Percentiles rank a stretch among this genome's conserved stretches.
phyloP scores from a whole-genome alignment of 2,329 filamentous ascomycete genomes.

The Pezizomycotina sp. region DNA sequence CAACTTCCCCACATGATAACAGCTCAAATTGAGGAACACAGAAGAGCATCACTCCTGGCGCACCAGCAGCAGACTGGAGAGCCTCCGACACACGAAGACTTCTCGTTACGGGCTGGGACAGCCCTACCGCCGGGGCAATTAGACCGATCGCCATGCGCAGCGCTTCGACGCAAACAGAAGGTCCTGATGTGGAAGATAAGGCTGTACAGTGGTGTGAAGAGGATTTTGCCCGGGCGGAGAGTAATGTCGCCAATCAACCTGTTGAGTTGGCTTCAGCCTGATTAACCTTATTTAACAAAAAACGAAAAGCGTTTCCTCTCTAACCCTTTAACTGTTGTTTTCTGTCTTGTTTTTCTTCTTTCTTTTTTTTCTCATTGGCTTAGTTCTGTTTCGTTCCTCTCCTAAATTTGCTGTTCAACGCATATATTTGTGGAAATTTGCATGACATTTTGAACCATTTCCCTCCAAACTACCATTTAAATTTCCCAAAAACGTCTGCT shows the following conservation, averaged over 20 bases:
- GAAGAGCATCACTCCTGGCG: background rate
- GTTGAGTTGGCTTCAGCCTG: too few species aligned
- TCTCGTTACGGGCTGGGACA: slow-evolving; percentile 1
- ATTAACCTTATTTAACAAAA: too few species aligned
- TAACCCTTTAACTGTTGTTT: slow-evolving; percentile 2
- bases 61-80: slow-evolving; percentile 1
- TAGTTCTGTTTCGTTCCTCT: slow-evolving; percentile 1
- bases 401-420: background rate
- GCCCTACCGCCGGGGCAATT: too few species aligned
- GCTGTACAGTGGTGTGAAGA: slow-evolving; percentile 16
- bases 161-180: slow-evolving; percentile 12
- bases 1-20: slow-evolving; percentile 21
- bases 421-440: background rate
- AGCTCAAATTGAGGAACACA: slow-evolving; percentile 7
- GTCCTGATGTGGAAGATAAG: slow-evolving; percentile 14
- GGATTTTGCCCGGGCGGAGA: too few species aligned
- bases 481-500: too few species aligned
- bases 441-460: too few species aligned
- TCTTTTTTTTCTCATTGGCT: slow-evolving; percentile 6
- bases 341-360: background rate
- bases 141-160: slow-evolving; percentile 9
- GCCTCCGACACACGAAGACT: slow-evolving; percentile 2
- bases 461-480: too few species aligned
- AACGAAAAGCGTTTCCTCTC: too few species aligned
- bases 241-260: too few species aligned